Base-by-base conservation (phyloP, 2,329 filamentous ascomycete genomes). In the Paracoccidioides brasiliensis region DNA sequence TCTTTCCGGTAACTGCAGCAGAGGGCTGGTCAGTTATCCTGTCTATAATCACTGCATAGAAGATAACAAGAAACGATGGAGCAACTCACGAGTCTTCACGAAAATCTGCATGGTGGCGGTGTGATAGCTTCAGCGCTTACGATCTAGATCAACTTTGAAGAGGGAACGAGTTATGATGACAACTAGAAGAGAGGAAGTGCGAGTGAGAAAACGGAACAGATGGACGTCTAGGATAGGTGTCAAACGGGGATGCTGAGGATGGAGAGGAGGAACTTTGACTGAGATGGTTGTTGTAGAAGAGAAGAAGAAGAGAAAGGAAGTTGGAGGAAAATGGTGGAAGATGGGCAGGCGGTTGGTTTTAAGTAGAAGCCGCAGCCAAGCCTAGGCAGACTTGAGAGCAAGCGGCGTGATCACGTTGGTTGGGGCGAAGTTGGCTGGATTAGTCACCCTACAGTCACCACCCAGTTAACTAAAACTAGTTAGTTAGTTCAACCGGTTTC, bases 91-190 rank as follows among this genome's bases (percentile, higher is more conserved):
- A 66, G 90, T 95, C 85, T 95, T 95, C 68, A 95, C 90, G 76
- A 95, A 96, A 80, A 96, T 95, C 81, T 95, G 90, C 90, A 95
- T 94, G 74, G 64, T 83, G 74, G 64, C 60, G 62, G 54, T 62
- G 53, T 22, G 53, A 40, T 35, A 43, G 53, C 44, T 50, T 42
- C 32, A 49, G 38, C 42, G 22, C 22, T 22, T 22, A 22, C 22
- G 22, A 22, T 22, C 22, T 22, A 22, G 22, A 1, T 22, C 22
- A 22, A 22, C 22, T 22, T 22, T 22, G 22, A 22, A 22, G 22
- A 22, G 22, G 22, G 2, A 22, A 22, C 22, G 22, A 22, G 37
- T 41, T 15, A 53, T 50, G 15, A 30, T 55, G 28, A 10, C 28
- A n/a, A 52, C 30, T 52, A 52, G 35, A 49, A 55, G 59, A 54